Evolutionary conservation across 2,329 filamentous ascomycete species (phyloP).

Genomic region (Didymella exigua): DNA sequence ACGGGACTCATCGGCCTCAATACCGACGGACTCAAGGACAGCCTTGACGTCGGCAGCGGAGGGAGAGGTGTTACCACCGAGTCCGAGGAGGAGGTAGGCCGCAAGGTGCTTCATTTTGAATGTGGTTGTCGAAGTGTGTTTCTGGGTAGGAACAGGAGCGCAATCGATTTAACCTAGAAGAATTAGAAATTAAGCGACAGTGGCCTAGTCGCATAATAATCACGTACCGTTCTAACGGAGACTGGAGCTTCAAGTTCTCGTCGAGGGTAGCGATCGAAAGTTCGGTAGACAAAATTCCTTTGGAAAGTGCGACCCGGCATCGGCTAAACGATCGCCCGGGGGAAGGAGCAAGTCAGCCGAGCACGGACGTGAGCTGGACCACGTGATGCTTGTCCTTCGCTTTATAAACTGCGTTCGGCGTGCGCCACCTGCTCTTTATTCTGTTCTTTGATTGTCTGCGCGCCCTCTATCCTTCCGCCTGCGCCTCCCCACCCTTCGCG

Average conservation of each 20-base stretch:
- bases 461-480: slow-evolving; percentile 21
- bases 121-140: slow-evolving; percentile 59
- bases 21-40: slow-evolving; percentile 91
- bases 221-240: slow-evolving; percentile 89
- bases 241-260: slow-evolving; percentile 97
- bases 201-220: slow-evolving; percentile 15
- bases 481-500: slow-evolving; percentile 23
- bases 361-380: slow-evolving; percentile 1
- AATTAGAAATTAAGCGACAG: slow-evolving; percentile 20
- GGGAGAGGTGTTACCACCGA: slow-evolving; percentile 90
- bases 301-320: slow-evolving; percentile 7
- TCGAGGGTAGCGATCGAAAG: slow-evolving; percentile 40
- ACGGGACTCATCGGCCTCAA: slow-evolving; percentile 87
- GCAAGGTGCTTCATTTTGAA: slow-evolving; percentile 99
- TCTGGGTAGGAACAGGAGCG: slow-evolving; percentile 73
- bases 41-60: slow-evolving; percentile 78
- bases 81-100: slow-evolving; percentile 95
- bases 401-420: slow-evolving; percentile 33
- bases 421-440: slow-evolving; percentile 28
- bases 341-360: neutral
- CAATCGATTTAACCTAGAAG: slow-evolving; percentile 80
- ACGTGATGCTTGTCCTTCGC: slow-evolving; percentile 24
- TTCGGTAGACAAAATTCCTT: slow-evolving; percentile 28
- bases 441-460: slow-evolving; percentile 25
- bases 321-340: slow-evolving; percentile 13